Base-by-base conservation (phyloP, 768 basidiomycete genomes). In the Dendrothele bispora region DNA sequence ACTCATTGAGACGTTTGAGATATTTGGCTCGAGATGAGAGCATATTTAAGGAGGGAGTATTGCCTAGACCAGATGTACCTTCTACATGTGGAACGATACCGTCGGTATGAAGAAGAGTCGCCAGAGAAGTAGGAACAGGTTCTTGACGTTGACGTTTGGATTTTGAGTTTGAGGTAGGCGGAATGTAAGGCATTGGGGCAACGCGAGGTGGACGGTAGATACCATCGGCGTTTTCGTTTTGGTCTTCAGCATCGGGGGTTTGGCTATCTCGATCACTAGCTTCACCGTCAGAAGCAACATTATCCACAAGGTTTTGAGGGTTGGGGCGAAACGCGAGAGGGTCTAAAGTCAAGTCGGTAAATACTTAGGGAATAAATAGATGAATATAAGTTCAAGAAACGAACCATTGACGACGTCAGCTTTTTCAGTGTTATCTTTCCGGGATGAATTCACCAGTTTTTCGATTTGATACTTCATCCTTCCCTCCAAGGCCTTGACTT, bases 401-500 rank as follows among this genome's bases (percentile, higher is more conserved):
- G 49, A 57, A 90, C 91, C 92, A 51, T 91, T 82, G 5, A 73
- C 65, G 12, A 72, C 65, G 27, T 70, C 61, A 3, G 34, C 28
- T 14, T 65, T 57, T 41, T 61, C 69, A 53, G 72, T 66, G 20
- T 72, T 66, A 15, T 75, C 69, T 55, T 88, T 84, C 48, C 86
- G 82, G 1, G 91, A 86, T 5, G 89, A 66, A 50, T 81, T 78
- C 22, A 95, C 80, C 15, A 99, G 80, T 63, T 98, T 98, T 55
- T 98, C 93, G 57, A 99, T 91, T 63, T 98, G 97, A 64, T 99
- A 98, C 39, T 79, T 82, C 78, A 99, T 88, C 60, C 89, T 84
- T 44, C 75, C 74, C 66, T 98, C 95, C 20, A 99, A 75, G 0
- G 82, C 76, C 50, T 86, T 86, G 39, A 88, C 76, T 69, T 97